Conservation (phyloP, 2,329 filamentous ascomycete genomes). For the Arachnopeziza araneosa region DNA sequence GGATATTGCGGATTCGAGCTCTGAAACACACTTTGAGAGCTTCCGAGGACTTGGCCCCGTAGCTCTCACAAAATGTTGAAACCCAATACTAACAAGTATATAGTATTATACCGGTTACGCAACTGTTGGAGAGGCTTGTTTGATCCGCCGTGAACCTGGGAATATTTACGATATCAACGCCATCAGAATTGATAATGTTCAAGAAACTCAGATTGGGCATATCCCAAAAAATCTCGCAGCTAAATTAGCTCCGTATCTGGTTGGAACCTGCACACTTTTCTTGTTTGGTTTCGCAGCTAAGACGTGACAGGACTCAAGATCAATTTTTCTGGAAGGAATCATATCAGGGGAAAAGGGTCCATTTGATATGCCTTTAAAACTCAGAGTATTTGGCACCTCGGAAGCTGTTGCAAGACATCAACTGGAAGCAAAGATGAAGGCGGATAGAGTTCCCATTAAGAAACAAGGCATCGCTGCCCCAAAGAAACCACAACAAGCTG, state of each 20-base stretch:
- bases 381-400: constrained; percentile 60
- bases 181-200: constrained; percentile 72
- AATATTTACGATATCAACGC: constrained; percentile 72
- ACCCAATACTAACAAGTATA: background rate
- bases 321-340: constrained; percentile 61
- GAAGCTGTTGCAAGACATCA: constrained; percentile 43
- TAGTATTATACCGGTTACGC: constrained; percentile 58
- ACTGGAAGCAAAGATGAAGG: constrained; percentile 58
- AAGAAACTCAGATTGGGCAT: constrained; percentile 72
- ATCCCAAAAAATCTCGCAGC: constrained; percentile 59
- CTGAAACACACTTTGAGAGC: background rate
- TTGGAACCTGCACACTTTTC: constrained; percentile 31
- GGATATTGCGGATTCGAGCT: background rate
- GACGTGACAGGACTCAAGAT: constrained; percentile 43
- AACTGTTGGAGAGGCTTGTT: constrained; percentile 43
- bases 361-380: constrained; percentile 67
- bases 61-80: background rate
- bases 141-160: constrained; percentile 54
- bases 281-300: background rate
- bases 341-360: constrained; percentile 60
- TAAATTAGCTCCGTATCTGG: constrained; percentile 71
- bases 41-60: background rate
- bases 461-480: constrained; percentile 31
- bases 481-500: constrained; percentile 48
- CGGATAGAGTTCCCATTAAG: constrained; percentile 52